phyloP scores from a whole-genome alignment of 768 basidiomycete species.

The Mycena sanguinolenta region DNA sequence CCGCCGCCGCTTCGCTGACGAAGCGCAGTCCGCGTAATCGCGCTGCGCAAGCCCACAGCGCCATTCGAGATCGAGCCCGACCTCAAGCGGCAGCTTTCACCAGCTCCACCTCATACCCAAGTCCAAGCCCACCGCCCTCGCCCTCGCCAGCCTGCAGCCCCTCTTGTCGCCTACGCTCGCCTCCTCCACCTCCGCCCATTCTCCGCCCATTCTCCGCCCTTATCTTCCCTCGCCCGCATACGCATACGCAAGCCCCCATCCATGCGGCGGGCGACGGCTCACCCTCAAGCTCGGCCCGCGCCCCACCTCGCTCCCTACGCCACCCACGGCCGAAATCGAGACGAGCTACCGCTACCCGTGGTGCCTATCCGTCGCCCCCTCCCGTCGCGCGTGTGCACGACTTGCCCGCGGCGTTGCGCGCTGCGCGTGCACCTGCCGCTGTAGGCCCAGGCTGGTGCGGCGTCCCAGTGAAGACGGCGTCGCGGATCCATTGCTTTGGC shows the following conservation, averaged over 20 bases:
- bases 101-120: not conserved
- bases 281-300: too few species aligned
- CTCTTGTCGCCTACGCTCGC: too few species aligned
- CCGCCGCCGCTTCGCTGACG: not conserved
- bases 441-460: too few species aligned
- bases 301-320: constrained; percentile 53
- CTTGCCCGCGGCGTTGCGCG: constrained; percentile 66
- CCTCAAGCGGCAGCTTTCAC: constrained; percentile 21
- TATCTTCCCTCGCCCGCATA: constrained; percentile 26
- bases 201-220: too few species aligned
- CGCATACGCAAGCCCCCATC: constrained; percentile 31
- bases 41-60: constrained; percentile 31
- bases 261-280: too few species aligned
- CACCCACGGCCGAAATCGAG: constrained; percentile 29
- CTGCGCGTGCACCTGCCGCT: constrained; percentile 22
- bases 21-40: constrained; percentile 34
- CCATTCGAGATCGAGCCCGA: constrained; percentile 23
- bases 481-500: constrained; percentile 25
- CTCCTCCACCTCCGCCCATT: not conserved
- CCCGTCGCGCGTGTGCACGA: constrained; percentile 76
- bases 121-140: not conserved
- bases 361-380: constrained; percentile 73
- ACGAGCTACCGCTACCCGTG: constrained; percentile 75
- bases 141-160: not conserved
- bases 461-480: not conserved